A percentile compares a stretch with the other conserved stretches of the same genome.
Evolutionary conservation across 768 basidiomycete genomes (phyloP).

Genomic region (Cyathus striatus): DNA sequence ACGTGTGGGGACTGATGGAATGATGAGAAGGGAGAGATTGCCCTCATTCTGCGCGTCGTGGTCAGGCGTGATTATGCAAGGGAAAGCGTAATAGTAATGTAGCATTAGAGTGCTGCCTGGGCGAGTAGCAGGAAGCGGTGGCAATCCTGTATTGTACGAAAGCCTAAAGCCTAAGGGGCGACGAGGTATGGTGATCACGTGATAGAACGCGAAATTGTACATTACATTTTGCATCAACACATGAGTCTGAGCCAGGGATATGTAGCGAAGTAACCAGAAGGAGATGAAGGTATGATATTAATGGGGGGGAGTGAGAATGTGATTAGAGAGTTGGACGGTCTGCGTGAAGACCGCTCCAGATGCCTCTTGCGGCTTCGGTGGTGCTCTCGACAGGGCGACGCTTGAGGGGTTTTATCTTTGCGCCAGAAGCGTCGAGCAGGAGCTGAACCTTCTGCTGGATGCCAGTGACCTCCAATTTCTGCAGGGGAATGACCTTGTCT

Average conservation of each 20-base stretch:
- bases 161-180: too few relatives aligned
- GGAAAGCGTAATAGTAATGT: too few relatives aligned
- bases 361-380: constrained; percentile 78
- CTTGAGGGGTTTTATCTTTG: constrained; percentile 79
- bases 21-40: constrained; percentile 19
- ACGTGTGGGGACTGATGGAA: constrained; percentile 33
- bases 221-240: too few relatives aligned
- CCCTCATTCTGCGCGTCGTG: background rate
- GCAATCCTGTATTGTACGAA: too few relatives aligned
- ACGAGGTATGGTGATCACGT: background rate
- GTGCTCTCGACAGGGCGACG: constrained; percentile 72
- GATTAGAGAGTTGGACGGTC: constrained; percentile 50
- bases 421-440: constrained; percentile 82
- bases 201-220: too few relatives aligned
- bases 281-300: too few relatives aligned
- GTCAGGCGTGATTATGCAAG: too few relatives aligned
- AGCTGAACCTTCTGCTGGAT: constrained; percentile 79
- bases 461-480: constrained; percentile 66
- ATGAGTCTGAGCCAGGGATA: background rate
- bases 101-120: too few relatives aligned
- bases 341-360: constrained; percentile 88
- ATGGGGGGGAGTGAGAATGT: constrained; percentile 5
- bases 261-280: background rate
- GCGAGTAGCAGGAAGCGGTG: too few relatives aligned
- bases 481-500: constrained; percentile 84